Evolutionary conservation across 2,329 filamentous ascomycete genomes (phyloP).

Genomic region (Ophiognomonia clavigignenti-juglandacearum): DNA sequence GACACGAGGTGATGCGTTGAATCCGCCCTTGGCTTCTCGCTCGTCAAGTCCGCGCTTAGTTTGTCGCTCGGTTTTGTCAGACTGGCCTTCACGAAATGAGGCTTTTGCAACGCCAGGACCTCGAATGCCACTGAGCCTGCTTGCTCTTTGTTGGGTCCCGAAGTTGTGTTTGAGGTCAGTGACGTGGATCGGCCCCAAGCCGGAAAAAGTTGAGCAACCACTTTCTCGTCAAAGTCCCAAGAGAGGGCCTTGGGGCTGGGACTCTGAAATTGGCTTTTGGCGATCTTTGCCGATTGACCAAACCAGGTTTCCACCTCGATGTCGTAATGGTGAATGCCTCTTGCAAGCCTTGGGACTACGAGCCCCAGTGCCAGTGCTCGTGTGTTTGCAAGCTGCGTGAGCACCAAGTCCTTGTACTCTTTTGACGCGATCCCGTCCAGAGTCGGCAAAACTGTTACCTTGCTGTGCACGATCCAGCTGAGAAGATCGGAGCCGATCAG

Average conservation of each 20-base stretch:
- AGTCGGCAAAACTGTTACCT: constrained; percentile 76
- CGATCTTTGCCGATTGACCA: constrained; percentile 61
- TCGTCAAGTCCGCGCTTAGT: constrained; percentile 50
- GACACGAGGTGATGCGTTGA: constrained; percentile 60
- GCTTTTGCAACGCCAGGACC: constrained; percentile 63
- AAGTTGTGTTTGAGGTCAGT: not conserved
- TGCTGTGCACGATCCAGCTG: constrained; percentile 75
- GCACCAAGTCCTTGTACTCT: constrained; percentile 77
- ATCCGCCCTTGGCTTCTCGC: constrained; percentile 55
- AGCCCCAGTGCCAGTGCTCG: constrained; percentile 74
- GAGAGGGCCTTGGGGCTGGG: constrained; percentile 44
- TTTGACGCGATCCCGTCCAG: constrained; percentile 76
- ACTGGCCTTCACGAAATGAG: constrained; percentile 65
- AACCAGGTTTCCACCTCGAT: constrained; percentile 83
- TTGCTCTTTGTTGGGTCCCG: constrained; percentile 24
- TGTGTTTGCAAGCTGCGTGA: constrained; percentile 66
- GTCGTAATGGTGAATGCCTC: constrained; percentile 76
- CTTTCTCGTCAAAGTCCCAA: constrained; percentile 69
- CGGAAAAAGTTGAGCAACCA: constrained; percentile 44
- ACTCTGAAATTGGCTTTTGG: constrained; percentile 36
- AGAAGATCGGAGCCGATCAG: constrained; percentile 75
- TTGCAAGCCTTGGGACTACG: constrained; percentile 72
- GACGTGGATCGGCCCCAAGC: constrained; percentile 10
- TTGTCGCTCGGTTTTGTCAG: constrained; percentile 48
- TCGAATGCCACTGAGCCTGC: constrained; percentile 51